Conservation (phyloP, 495 filamentous ascomycete species). For the Tirmania nivea region DNA sequence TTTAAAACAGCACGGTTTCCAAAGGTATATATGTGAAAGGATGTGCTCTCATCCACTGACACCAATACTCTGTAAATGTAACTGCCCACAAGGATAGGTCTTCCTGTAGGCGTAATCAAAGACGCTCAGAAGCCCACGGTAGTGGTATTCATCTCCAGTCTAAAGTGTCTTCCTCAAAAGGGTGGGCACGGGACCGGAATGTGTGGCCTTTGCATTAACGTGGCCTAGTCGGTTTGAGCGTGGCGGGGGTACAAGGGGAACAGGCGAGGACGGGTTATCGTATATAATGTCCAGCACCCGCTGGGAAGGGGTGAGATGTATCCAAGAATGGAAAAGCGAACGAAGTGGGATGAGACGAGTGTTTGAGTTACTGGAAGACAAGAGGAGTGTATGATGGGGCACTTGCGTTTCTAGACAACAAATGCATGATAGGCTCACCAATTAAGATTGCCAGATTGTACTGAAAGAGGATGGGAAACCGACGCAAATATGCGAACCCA, state of each 20-base stretch:
- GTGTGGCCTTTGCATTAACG: not conserved
- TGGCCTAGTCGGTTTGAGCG: not conserved
- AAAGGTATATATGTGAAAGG: not conserved
- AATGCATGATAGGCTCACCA: no score
- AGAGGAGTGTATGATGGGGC: no score
- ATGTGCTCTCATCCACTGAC: not conserved
- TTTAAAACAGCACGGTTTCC: not conserved
- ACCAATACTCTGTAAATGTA: not conserved
- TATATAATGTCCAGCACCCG: no score
- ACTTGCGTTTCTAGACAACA: no score
- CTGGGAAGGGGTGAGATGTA: not conserved
- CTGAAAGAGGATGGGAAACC: no score
- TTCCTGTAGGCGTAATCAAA: no score
- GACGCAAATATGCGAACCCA: no score
- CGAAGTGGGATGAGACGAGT: not conserved
- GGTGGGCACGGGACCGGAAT: not conserved
- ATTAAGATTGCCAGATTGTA: no score
- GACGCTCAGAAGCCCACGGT: no score
- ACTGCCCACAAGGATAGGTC: not conserved
- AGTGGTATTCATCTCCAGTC: not conserved
- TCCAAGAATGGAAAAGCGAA: not conserved
- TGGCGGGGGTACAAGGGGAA: not conserved
- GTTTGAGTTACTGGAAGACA: not conserved
- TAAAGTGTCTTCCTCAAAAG: not conserved
- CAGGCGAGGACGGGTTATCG: not conserved